Percentiles rank a stretch among this genome's conserved stretches.
Evolutionary conservation across 331 rosid genomes (phyloP).

Genomic region (Phaseolus coccineus): DNA sequence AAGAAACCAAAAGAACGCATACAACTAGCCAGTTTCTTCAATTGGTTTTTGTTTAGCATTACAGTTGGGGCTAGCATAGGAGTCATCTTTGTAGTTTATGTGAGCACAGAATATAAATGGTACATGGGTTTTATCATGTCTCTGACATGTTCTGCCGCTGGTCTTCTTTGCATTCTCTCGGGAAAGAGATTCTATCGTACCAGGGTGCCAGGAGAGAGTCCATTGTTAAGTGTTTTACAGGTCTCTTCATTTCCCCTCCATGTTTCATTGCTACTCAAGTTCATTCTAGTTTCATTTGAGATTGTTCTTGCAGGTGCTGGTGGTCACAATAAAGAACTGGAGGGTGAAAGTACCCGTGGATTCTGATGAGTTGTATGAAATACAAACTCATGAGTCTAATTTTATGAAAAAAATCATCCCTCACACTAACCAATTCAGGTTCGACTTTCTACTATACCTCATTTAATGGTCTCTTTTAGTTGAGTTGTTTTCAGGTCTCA

Average conservation of each 20-base stretch:
- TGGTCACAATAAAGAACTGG: conserved; percentile 49
- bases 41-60: conserved; percentile 62
- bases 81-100: conserved; percentile 63
- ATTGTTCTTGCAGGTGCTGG: conserved; percentile 48
- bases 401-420: conserved; percentile 38
- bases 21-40: conserved; percentile 60
- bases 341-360: conserved; percentile 40
- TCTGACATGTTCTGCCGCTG: conserved; percentile 50
- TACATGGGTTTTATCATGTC: conserved; percentile 61
- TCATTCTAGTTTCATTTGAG: background rate
- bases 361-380: conserved; percentile 46
- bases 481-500: background rate
- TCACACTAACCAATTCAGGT: conserved; percentile 51
- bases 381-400: conserved; percentile 8
- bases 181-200: conserved; percentile 60
- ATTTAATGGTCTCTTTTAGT: background rate
- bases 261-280: conserved; percentile 9
- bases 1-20: conserved; percentile 50
- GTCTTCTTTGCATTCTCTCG: conserved; percentile 46
- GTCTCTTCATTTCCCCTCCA: conserved; percentile 33
- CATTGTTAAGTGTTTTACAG: conserved; percentile 56
- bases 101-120: conserved; percentile 52
- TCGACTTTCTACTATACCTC: background rate
- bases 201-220: conserved; percentile 57
- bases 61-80: conserved; percentile 59